These are phyloP conservation scores for Amanita rubescens DNA, from an alignment of 768 basidiomycete genomes.

Conservation along the genomic window DNA sequence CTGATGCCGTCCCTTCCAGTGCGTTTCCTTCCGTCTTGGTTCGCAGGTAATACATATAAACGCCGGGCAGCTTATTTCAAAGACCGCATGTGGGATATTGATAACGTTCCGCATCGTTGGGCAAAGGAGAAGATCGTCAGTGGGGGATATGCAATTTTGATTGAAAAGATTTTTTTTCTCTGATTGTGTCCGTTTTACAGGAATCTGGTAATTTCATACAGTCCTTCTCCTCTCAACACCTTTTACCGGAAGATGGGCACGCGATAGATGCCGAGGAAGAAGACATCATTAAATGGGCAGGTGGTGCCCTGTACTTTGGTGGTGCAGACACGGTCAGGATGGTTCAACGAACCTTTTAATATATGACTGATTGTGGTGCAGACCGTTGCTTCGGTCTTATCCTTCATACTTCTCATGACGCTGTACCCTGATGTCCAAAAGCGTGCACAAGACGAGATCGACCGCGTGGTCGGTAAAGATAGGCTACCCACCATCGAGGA, in stretches of 20 bases:
- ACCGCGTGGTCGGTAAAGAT: slow-evolving; percentile 17
- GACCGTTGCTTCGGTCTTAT: slow-evolving; percentile 28
- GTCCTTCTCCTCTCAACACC: slow-evolving; percentile 5
- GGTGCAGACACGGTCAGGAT: slow-evolving; percentile 30
- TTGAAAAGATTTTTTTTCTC: too few relatives aligned
- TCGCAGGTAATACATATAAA: slow-evolving; percentile 37
- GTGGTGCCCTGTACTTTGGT: slow-evolving; percentile 25
- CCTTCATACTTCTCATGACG: slow-evolving; percentile 33
- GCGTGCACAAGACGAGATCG: slow-evolving; percentile 28
- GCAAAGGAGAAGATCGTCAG: slow-evolving; percentile 24
- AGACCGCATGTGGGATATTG: slow-evolving; percentile 14
- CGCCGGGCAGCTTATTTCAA: slow-evolving; percentile 15
- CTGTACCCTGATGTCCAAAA: slow-evolving; percentile 30
- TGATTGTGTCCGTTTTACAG: not conserved
- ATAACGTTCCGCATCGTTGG: slow-evolving; percentile 23
- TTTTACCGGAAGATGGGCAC: slow-evolving; percentile 16
- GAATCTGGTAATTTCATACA: not conserved
- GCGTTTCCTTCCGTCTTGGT: slow-evolving; percentile 32
- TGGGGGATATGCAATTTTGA: not conserved
- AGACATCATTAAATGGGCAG: slow-evolving; percentile 23
- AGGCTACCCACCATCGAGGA: slow-evolving; percentile 20
- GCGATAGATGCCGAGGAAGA: slow-evolving; percentile 16
- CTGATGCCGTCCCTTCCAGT: slow-evolving; percentile 19
- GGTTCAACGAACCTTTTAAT: not conserved
- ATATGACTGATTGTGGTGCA: slow-evolving; percentile 8